Conservation (phyloP, 140 eudicot genomes). For the Oenanthe javanica region DNA sequence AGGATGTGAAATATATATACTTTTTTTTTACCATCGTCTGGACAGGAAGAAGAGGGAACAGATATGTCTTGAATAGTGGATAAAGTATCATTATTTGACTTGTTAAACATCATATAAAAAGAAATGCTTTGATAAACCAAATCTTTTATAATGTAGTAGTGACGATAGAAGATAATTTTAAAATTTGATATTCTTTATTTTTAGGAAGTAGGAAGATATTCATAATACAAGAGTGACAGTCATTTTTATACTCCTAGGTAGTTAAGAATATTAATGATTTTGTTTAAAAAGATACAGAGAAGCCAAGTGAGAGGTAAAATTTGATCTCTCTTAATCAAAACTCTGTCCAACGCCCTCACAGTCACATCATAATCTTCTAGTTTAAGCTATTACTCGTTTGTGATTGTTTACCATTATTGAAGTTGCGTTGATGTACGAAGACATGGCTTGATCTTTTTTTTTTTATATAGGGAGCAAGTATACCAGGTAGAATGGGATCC, state of each 20-base stretch:
- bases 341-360: neutral
- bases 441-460: constrained; percentile 1
- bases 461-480: constrained; percentile 70
- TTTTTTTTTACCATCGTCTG: neutral
- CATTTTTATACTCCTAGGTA: neutral
- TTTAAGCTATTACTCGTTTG: neutral
- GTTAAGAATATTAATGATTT: neutral
- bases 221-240: neutral
- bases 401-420: neutral
- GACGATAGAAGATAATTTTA: neutral
- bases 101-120: neutral
- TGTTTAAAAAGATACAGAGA: neutral
- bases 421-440: constrained; percentile 2
- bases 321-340: neutral
- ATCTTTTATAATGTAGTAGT: neutral
- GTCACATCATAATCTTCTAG: neutral
- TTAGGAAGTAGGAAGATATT: neutral
- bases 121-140: neutral
- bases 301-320: neutral
- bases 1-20: neutral
- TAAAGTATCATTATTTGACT: neutral
- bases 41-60: neutral
- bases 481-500: constrained; percentile 99
- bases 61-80: neutral
- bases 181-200: neutral